Base-by-base conservation (phyloP, 257 asterid genomes). In the Solanum rostratum region DNA sequence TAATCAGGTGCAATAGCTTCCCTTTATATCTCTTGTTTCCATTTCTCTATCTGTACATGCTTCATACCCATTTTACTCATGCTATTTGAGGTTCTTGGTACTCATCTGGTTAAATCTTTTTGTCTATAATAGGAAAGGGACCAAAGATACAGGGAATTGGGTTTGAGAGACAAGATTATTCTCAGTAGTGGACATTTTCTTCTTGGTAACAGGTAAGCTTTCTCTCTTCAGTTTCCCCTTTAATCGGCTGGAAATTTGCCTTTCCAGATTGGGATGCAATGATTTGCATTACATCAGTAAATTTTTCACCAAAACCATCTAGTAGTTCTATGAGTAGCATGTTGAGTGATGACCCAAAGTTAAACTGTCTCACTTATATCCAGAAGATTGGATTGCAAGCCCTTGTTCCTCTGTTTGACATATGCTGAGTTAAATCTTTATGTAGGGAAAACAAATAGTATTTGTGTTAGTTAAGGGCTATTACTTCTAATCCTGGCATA, bases 181-280 rank as follows among this genome's bases (percentile, higher is more conserved):
- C 98, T 96, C 45, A 95, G 98, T 91, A 95, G 98, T 84, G 98
- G 99, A 41, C 93, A 97, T 54, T 94, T 96, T 91, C 96, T 96
- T 86, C 97, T 95, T 8, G 93, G 98, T 37, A 96, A 95, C 94
- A 96, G 93, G 98, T 96, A 90, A 55, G 95, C 84, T 84, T 90
- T 86, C 49, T 62, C 52, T 54, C 24, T 82, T 76, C 82, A 59
- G 78, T 59, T 37, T 68, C 46, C 50, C 24, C 78, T 4, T 68
- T 19, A 68, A 27, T 33, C 33, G 18, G 50, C 50, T 68, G 4
- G 46, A 66, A 66, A 45, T 60, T 60, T 60, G 11, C 30, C 19
- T 60, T 11, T 24, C 69, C 69, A 24, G 37, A 60, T 2, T 2
- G 19, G 37, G 69, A 62, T 62, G 69, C 5, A 33, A 33, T 33